Conservation (phyloP, 2,329 filamentous ascomycete species). For the Cryphonectria carpinicola region DNA sequence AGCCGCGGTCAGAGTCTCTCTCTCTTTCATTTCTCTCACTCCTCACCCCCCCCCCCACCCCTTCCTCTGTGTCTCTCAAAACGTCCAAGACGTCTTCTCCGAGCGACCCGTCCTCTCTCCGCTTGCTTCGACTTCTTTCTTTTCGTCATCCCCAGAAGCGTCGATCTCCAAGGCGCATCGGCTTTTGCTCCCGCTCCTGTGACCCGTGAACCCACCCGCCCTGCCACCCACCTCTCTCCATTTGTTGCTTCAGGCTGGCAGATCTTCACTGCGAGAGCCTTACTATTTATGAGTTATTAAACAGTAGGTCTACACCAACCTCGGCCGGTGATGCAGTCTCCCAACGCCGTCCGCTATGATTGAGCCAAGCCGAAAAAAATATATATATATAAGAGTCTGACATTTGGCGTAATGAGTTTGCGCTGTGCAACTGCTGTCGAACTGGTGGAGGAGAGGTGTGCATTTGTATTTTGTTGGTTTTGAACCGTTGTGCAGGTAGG, state of each 20-base stretch:
- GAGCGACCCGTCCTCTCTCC: not conserved
- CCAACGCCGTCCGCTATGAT: constrained; percentile 62
- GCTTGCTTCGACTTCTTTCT: not conserved
- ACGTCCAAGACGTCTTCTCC: not conserved
- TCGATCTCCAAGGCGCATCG: not conserved
- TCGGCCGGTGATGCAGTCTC: constrained; percentile 34
- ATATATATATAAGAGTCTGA: constrained; percentile 12
- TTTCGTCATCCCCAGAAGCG: constrained; percentile 8
- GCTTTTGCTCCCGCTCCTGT: not conserved
- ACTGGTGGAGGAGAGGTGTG: constrained; percentile 21
- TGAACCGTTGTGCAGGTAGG: constrained; percentile 16
- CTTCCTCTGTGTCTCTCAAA: not conserved
- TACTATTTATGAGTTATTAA: constrained; percentile 31
- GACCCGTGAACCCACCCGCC: not conserved
- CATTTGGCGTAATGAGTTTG: constrained; percentile 25
- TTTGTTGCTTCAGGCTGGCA: constrained; percentile 27
- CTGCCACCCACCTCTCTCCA: not conserved
- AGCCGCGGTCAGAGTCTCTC: not conserved
- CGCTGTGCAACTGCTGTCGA: constrained; percentile 22
- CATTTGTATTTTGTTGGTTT: constrained; percentile 31
- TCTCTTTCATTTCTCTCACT: not conserved
- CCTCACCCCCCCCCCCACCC: too few species aligned
- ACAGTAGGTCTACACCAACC: constrained; percentile 43
- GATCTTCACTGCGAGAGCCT: constrained; percentile 29
- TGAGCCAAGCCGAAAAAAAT: constrained; percentile 33